These are phyloP conservation scores for Achlya hypogyna DNA, from an alignment of 352 stramenopile genomes.

Conservation along the genomic window DNA sequence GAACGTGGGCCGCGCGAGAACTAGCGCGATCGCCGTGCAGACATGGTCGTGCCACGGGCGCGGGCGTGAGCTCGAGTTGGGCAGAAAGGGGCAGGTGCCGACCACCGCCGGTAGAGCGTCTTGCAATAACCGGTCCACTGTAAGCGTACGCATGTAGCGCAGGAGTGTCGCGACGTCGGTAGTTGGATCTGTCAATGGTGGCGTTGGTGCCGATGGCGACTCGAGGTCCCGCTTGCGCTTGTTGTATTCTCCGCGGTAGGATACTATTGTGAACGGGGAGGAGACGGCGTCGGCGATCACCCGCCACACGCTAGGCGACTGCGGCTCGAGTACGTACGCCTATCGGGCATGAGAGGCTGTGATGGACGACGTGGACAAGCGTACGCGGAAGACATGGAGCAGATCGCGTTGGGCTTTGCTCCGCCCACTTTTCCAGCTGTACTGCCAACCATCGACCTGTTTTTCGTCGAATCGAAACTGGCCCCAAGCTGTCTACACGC, in stretches of 20 bases:
- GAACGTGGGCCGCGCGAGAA: background rate
- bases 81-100: background rate
- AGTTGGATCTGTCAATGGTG: too few relatives aligned
- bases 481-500: background rate
- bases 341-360: background rate
- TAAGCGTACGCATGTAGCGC: background rate
- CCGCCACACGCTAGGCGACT: conserved; percentile 19
- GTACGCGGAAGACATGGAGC: conserved; percentile 31
- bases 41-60: background rate
- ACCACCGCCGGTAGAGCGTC: background rate
- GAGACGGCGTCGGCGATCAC: conserved; percentile 28
- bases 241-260: conserved; percentile 32
- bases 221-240: conserved; percentile 16
- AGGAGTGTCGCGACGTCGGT: background rate
- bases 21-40: background rate
- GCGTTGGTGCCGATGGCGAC: too few relatives aligned
- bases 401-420: conserved; percentile 34
- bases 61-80: background rate
- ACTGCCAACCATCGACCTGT: conserved; percentile 39
- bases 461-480: conserved; percentile 28
- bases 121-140: background rate
- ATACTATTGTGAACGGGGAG: conserved; percentile 31
- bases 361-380: background rate
- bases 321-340: conserved; percentile 29
- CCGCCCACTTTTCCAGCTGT: conserved; percentile 47